Evolutionary conservation across 75 land plant species (phyloP), one percentile per base, ranked within the genome.

Genomic region (Picea sitchensis): DNA sequence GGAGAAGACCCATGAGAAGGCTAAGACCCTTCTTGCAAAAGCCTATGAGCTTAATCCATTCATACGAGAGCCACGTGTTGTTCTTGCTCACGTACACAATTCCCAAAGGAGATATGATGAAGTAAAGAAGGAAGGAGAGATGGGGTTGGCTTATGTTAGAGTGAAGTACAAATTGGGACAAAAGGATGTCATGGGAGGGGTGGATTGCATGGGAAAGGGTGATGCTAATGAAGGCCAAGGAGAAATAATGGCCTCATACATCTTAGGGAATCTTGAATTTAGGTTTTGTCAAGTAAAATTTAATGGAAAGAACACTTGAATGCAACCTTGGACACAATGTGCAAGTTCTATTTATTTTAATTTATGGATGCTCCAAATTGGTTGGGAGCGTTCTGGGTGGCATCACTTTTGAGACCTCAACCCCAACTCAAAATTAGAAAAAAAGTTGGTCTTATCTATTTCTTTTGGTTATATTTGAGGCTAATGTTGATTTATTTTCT

Each of bases 91-190:
- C 47, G 67, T 87, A 13, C 71, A 61, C 47, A 41, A 76, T 34
- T 67, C 78, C 2, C 58, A 71, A 58, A 83, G 67, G n/a, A 65
- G 73, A 13, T 85, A 57, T 80, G 88, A 75, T 65, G 59, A 51
- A 38, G 89, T 87, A 14, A 84, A 85, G 58, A 57, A 13, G 56
- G 89, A 85, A 57, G 84, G 77, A 2, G 73, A 26, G 5, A 69
- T 30, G 59, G 87, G 89, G 13, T 20, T 87, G 75, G 63, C 78
- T 77, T 31, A 65, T 87, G 76, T 51, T 85, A 60, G 69, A 87
- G 71, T 87, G 87, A 87, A 84, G 85, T 4, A 85, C 84, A 17
- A 54, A 15, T 61, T 87, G 84, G 89, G 89, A 87, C 65, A 87
- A 87, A 62, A 63, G 87, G 9, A 59, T 82, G 65, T 38, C 81